Evolutionary conservation across 768 basidiomycete genomes (phyloP), one percentile per base, ranked within the genome.

Genomic region (Terana coerulea): DNA sequence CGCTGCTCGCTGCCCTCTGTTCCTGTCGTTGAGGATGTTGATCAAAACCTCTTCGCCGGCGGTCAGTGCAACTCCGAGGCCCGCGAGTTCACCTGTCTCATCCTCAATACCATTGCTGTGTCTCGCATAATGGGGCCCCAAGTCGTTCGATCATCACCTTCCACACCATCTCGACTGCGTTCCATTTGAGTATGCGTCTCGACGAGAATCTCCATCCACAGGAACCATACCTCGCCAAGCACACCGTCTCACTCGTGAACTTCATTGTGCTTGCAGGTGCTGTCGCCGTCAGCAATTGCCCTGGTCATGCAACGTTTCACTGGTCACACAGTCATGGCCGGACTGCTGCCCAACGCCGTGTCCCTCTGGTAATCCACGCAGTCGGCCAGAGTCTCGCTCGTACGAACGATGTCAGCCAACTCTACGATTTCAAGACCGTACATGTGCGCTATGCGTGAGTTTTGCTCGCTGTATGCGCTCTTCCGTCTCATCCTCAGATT

Each of bases 211-310:
- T 61, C 34, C 24, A 42, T 2, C 3, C 29, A 34, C 67, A 73
- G 48, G 62, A 59, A 28, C 67, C 69, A 2, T 67, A 75, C 63
- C 49, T 72, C 22, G 52, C 53, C 15, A 65, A 60, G 31, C 63
- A n/a, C n/a, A n/a, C n/a, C n/a, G n/a, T n/a, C n/a, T n/a, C n/a
- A n/a, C n/a, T 34, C 77, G 74, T 39, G 78, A 73, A 79, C 64
- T 72, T 79, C 59, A 73, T 79, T 35, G 71, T 75, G 52, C 72
- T 77, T 52, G 75, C 76, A n/a, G 73, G 47, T 21, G 74, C 75
- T 2, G 70, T 74, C 30, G 71, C 69, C 41, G 62, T 72, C 15
- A 58, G 62, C 29, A 75, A 74, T 43, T 77, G 75, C 52, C 65
- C 68, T 2, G 75, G 12, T 73, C 74, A 64, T 61, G 73, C 48